phyloP scores from a whole-genome alignment of 192 early-diverging fungal species.

The Pecoramyces ruminantium region DNA sequence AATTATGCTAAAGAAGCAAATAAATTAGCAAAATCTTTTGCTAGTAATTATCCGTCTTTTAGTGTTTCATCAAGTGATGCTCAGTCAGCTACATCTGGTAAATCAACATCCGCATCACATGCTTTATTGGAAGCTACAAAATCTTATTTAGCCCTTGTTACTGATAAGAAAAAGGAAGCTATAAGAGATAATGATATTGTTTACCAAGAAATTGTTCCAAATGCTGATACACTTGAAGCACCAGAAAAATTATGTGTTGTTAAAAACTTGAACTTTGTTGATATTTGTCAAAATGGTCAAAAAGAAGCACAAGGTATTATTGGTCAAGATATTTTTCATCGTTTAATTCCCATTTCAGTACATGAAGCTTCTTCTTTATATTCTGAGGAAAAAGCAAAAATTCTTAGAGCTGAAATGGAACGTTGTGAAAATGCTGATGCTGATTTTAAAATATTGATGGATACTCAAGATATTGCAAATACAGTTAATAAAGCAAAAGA shows the following conservation, averaged over 20 bases:
- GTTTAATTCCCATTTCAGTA: slow-evolving; percentile 79
- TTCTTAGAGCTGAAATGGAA: slow-evolving; percentile 66
- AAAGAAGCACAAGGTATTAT: slow-evolving; percentile 71
- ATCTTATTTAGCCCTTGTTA: slow-evolving; percentile 36
- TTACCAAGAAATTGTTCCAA: slow-evolving; percentile 76
- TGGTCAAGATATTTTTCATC: slow-evolving; percentile 73
- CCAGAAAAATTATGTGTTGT: slow-evolving; percentile 54
- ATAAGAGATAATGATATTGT: slow-evolving; percentile 90
- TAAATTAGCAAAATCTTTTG: slow-evolving; percentile 54
- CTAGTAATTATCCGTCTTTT: slow-evolving; percentile 33
- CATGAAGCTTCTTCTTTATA: slow-evolving; percentile 87
- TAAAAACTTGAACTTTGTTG: slow-evolving; percentile 58
- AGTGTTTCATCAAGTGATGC: slow-evolving; percentile 19
- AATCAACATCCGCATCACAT: slow-evolving; percentile 35
- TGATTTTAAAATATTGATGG: slow-evolving; percentile 64
- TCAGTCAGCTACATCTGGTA: slow-evolving; percentile 3
- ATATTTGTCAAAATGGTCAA: slow-evolving; percentile 42
- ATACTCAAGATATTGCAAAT: slow-evolving; percentile 70
- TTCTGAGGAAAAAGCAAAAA: slow-evolving; percentile 89
- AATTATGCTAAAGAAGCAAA: slow-evolving; percentile 67
- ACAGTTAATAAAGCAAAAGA: slow-evolving; percentile 63
- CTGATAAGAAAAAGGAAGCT: slow-evolving; percentile 48
- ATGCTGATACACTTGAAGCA: slow-evolving; percentile 38
- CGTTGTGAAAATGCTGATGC: slow-evolving; percentile 62
- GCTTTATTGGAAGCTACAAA: slow-evolving; percentile 61